Conservation (phyloP, 2,329 filamentous ascomycete genomes). For the Trichophyton simii region DNA sequence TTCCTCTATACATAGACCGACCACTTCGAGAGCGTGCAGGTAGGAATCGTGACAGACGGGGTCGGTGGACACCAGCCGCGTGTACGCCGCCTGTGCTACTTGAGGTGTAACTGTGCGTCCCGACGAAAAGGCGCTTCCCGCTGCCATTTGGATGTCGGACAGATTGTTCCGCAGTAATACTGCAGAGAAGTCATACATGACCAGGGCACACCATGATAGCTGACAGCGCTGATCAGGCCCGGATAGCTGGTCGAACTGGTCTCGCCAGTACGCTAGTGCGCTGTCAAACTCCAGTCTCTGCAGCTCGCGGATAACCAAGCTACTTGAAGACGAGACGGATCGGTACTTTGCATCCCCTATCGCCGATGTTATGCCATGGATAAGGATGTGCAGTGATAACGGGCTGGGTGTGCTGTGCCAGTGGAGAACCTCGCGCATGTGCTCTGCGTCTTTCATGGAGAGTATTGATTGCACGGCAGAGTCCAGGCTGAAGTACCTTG, state of each 20-base stretch:
- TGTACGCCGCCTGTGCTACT: conserved; percentile 15
- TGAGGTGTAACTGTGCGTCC: conserved; percentile 16
- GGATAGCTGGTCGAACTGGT: conserved; percentile 12
- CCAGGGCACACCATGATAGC: conserved; percentile 12
- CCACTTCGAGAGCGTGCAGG: conserved; percentile 13
- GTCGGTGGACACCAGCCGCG: conserved; percentile 11
- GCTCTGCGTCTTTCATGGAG: conserved; percentile 13
- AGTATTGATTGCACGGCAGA: conserved; percentile 15
- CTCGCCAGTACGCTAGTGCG: conserved; percentile 13
- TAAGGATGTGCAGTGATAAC: conserved; percentile 14
- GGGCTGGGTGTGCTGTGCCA: conserved; percentile 13
- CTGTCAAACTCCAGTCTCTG: conserved; percentile 15
- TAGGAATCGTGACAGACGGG: conserved; percentile 16
- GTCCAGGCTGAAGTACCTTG: conserved; percentile 13
- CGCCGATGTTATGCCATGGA: conserved; percentile 15
- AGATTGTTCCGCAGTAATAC: conserved; percentile 14
- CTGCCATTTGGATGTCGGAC: conserved; percentile 17
- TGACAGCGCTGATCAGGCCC: conserved; percentile 10
- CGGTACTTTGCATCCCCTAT: conserved; percentile 16
- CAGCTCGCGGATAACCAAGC: conserved; percentile 7
- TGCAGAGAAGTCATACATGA: conserved; percentile 15
- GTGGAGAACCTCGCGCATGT: conserved; percentile 11
- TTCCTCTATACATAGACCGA: conserved; percentile 14
- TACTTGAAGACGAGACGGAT: conserved; percentile 11
- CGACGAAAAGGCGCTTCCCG: conserved; percentile 15